phyloP scores from a whole-genome alignment of 2,329 filamentous ascomycete genomes.

The Fusarium citri region DNA sequence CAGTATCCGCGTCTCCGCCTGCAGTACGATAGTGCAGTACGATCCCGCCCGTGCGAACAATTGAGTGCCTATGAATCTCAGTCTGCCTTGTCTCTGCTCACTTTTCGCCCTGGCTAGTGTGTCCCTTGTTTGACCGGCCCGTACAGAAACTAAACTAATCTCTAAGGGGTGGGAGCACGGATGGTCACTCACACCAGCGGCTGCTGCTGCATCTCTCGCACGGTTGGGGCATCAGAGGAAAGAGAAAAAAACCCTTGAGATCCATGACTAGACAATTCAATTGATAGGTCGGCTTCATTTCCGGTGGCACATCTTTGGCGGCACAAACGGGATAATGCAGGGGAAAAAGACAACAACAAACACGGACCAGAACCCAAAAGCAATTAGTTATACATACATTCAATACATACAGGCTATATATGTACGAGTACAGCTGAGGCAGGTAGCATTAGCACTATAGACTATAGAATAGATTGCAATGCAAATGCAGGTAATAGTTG shows the following conservation, averaged over 20 bases:
- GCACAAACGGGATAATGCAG: slow-evolving; percentile 21
- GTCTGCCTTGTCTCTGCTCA: neutral
- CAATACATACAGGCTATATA: neutral
- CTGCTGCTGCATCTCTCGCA: slow-evolving; percentile 27
- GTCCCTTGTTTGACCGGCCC: neutral
- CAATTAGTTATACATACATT: neutral
- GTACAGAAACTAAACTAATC: slow-evolving; percentile 1
- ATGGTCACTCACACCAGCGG: slow-evolving; percentile 22
- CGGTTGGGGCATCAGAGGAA: slow-evolving; percentile 31
- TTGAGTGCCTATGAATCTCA: neutral
- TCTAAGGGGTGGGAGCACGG: slow-evolving; percentile 22
- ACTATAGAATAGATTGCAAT: neutral
- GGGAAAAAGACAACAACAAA: slow-evolving; percentile 14
- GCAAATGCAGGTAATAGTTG: neutral
- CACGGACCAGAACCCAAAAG: slow-evolving; percentile 25
- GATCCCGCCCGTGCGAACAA: slow-evolving; percentile 38
- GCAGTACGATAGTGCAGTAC: slow-evolving; percentile 33
- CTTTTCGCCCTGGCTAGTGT: slow-evolving; percentile 9
- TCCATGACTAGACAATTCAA: neutral
- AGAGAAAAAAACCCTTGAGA: neutral
- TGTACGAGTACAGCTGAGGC: neutral
- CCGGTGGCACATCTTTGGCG: slow-evolving; percentile 29
- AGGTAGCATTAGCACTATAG: neutral
- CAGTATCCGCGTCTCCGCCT: slow-evolving; percentile 22
- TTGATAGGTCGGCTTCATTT: slow-evolving; percentile 24